Evolutionary conservation across 2,329 filamentous ascomycete species (phyloP).

Genomic region (Alternaria angustiovoidea): DNA sequence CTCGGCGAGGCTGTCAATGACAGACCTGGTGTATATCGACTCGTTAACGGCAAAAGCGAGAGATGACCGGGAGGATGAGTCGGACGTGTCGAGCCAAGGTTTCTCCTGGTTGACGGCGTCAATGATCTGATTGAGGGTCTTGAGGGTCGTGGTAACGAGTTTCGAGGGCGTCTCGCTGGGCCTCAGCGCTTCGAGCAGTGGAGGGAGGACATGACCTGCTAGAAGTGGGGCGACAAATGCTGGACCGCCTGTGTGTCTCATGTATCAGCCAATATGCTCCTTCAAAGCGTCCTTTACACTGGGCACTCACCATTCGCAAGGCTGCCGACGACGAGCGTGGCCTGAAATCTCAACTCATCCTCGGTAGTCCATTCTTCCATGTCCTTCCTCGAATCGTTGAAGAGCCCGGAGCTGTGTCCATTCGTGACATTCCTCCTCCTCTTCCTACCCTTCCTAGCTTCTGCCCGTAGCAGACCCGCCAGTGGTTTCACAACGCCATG

Average conservation of each 20-base stretch:
- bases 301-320: slow-evolving; percentile 76
- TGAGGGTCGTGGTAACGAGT: slow-evolving; percentile 76
- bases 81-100: slow-evolving; percentile 59
- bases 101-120: slow-evolving; percentile 68
- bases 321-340: slow-evolving; percentile 84
- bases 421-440: slow-evolving; percentile 57
- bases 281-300: not conserved
- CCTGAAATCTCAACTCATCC: slow-evolving; percentile 75
- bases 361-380: slow-evolving; percentile 62
- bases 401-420: slow-evolving; percentile 19
- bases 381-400: slow-evolving; percentile 13
- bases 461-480: slow-evolving; percentile 59
- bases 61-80: slow-evolving; percentile 64
- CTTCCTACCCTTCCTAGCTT: slow-evolving; percentile 56
- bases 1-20: slow-evolving; percentile 68
- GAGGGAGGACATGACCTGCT: slow-evolving; percentile 70
- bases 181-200: slow-evolving; percentile 75
- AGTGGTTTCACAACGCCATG: slow-evolving; percentile 73
- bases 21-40: slow-evolving; percentile 67
- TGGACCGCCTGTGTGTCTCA: slow-evolving; percentile 69
- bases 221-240: slow-evolving; percentile 79
- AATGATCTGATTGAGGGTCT: slow-evolving; percentile 75
- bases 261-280: slow-evolving; percentile 27
- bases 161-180: slow-evolving; percentile 69
- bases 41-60: slow-evolving; percentile 45